Evolutionary conservation across 2,329 filamentous ascomycete genomes (phyloP).

Genomic region (Gremmenia infestans): DNA sequence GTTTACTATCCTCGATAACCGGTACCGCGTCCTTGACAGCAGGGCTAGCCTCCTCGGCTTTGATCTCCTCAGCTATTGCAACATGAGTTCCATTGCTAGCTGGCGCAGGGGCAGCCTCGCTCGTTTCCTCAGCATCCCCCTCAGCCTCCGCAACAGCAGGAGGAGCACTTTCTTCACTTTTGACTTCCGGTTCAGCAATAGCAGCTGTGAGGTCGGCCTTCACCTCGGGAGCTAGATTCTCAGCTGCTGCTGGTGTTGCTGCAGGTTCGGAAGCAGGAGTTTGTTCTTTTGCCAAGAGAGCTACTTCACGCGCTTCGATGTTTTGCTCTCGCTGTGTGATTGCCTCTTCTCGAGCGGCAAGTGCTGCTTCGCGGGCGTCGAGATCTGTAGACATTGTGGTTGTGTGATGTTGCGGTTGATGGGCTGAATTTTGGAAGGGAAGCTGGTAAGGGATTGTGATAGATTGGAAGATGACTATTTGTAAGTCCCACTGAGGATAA

Average conservation of each 20-base stretch:
- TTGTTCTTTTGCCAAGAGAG: not conserved
- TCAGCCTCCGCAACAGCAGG: no score
- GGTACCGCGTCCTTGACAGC: not conserved
- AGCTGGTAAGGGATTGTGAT: not conserved
- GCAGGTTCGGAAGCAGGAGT: not conserved
- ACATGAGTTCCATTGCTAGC: not conserved
- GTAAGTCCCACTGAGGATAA: not conserved
- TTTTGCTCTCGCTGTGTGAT: not conserved
- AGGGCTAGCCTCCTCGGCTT: not conserved
- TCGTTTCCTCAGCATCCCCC: not conserved
- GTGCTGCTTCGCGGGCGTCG: slow-evolving; percentile 7
- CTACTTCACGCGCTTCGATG: slow-evolving; percentile 4
- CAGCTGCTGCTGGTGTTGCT: not conserved
- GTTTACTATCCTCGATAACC: not conserved
- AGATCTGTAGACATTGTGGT: slow-evolving; percentile 6
- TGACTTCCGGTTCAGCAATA: not conserved
- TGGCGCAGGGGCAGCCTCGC: not conserved
- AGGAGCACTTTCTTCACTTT: not conserved
- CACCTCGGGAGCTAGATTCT: not conserved
- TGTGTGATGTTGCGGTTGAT: not conserved
- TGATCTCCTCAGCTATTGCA: not conserved
- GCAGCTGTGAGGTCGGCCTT: not conserved
- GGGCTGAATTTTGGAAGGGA: not conserved
- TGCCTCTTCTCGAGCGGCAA: slow-evolving; percentile 5
- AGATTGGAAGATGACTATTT: not conserved